Evolutionary conservation across 495 filamentous ascomycete species (phyloP).

Genomic region (Bryoglossum gracile): DNA sequence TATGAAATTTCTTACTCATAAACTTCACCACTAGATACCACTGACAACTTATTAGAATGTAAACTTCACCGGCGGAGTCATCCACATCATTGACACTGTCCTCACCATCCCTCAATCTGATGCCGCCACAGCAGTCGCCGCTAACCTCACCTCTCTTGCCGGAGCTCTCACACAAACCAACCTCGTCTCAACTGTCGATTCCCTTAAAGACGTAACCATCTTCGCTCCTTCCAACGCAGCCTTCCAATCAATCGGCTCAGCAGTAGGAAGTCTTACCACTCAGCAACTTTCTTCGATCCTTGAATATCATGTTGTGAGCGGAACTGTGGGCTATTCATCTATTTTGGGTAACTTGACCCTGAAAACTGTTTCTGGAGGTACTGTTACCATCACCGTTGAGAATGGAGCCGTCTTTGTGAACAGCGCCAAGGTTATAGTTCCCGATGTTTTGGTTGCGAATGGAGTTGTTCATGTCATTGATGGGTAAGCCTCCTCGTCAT

Average conservation of each 20-base stretch:
- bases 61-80: conserved; percentile 53
- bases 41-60: conserved; percentile 31
- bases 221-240: conserved; percentile 56
- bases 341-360: conserved; percentile 35
- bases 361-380: conserved; percentile 35
- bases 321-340: conserved; percentile 45
- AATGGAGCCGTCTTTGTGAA: conserved; percentile 39
- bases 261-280: conserved; percentile 35
- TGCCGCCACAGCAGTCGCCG: conserved; percentile 38
- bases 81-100: conserved; percentile 56
- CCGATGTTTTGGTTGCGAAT: conserved; percentile 54
- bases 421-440: conserved; percentile 41
- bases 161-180: conserved; percentile 44
- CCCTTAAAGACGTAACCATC: conserved; percentile 47
- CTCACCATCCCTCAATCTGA: conserved; percentile 48
- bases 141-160: conserved; percentile 47
- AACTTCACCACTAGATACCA: neutral
- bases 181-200: conserved; percentile 40
- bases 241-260: conserved; percentile 49
- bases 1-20: conserved; percentile 15
- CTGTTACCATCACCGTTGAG: conserved; percentile 42
- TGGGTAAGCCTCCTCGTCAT: conserved; percentile 21
- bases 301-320: conserved; percentile 51
- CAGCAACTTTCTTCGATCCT: conserved; percentile 42
- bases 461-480: conserved; percentile 65